Base-by-base conservation (phyloP, 495 filamentous ascomycete genomes). In the Penicillium pancosmium region DNA sequence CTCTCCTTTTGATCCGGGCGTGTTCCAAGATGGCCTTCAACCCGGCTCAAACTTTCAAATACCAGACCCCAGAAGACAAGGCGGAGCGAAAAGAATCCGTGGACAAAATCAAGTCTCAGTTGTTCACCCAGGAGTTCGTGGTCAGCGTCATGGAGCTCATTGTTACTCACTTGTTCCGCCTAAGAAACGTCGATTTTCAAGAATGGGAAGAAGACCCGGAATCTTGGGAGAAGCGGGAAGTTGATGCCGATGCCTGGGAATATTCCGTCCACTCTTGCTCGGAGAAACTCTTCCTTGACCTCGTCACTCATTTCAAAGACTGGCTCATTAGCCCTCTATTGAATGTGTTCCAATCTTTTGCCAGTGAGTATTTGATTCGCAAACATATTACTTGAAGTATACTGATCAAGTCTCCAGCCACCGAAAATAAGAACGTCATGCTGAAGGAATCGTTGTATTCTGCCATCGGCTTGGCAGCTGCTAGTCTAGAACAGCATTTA, bases 391-490 rank as follows among this genome's bases (percentile, higher is more conserved):
- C 9, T 6, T 12, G 8, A 13, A 9, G 5, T 15, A 12, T 41
- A 11, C 49, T 64, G 47, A 65, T 47, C 47, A 10, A 1, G 10
- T 23, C 7, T 36, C 25, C 51, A 86, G 84, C 62, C 36, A 76
- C 76, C 18, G 80, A 84, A 34, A 83, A 85, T 51, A 82, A 86
- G 43, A 82, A 93, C 60, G 83, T 97, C 4, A 77, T 93, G 15
- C 82, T 89, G 59, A 97, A 96, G 69, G 94, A 98, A 66, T 92
- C 94, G 0, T 84, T 97, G 3, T 98, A 98, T 64, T 92, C 90
- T 43, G 92, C 94, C 10, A 85, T 98, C 64, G 94, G 94, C 7
- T 80, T 96, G 38, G 87, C 94, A 0, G 90, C 93, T 0, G 80
- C 90, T 5, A 82, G 90, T n/a, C 71, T 97, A 23, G 79, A 80